Evolutionary conservation across 768 basidiomycete species (phyloP).

Genomic region (Gymnopilus dilepis): DNA sequence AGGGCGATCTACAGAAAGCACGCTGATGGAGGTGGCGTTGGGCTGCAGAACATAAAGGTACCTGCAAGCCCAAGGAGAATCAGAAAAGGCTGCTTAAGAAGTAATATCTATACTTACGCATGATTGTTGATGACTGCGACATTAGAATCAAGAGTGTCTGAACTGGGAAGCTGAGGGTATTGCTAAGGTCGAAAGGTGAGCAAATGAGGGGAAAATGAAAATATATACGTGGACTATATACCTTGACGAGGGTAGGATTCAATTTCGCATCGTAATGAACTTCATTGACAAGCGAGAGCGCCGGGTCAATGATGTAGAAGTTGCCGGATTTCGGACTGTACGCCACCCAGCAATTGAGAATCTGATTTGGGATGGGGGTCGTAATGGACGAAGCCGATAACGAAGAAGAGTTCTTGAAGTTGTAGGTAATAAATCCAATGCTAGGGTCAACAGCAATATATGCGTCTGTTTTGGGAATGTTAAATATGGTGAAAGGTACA

Average conservation of each 20-base stretch:
- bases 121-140: neutral
- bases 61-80: neutral
- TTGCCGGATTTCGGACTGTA: neutral
- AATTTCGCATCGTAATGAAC: neutral
- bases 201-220: neutral
- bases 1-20: neutral
- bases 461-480: neutral
- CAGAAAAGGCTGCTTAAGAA: neutral
- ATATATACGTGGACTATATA: neutral
- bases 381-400: neutral
- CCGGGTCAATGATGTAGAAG: neutral
- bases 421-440: neutral
- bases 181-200: neutral
- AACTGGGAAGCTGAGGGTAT: neutral
- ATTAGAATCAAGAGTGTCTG: neutral
- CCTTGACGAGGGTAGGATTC: slow-evolving; percentile 1
- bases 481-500: neutral
- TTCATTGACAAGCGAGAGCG: neutral
- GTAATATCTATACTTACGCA: neutral
- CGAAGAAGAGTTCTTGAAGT: neutral
- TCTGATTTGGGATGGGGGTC: neutral
- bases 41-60: neutral
- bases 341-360: neutral
- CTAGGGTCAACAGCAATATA: neutral
- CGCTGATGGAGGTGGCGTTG: neutral